Base-by-base conservation (phyloP, 2,329 filamentous ascomycete species). In the Erysiphe pulchra region DNA sequence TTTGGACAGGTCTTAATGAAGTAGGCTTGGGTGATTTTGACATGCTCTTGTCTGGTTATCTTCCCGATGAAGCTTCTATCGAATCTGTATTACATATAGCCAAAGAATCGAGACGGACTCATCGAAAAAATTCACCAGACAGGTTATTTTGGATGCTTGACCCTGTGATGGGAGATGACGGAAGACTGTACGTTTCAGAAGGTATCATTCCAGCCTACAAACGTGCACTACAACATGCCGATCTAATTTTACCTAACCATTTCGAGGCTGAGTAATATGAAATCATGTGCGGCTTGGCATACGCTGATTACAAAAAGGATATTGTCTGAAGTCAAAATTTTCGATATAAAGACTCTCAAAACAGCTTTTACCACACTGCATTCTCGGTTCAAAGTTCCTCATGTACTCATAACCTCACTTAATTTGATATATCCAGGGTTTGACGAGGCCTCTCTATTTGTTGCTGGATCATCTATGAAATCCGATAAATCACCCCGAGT, bases 161-260 rank as follows among this genome's bases (percentile, higher is more conserved):
- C 60, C 90, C 92, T 0, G 90, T 98, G 42, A 98, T 98, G 90
- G 90, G 90, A 30, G 90, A 98, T 59, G 85, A 94, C 56, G 90
- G 85, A 44, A 75, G 72, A 52, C 68, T 98, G 12, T 98, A 98
- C 57, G 87, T 98, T 8, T 81, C 79, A 6, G 77, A 87, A 54
- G 84, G 92, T 51, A 84, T 92, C 3, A 81, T 95, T 14, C 86
- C 86, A 0, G 85, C 81, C 13, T 98, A 95, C 61, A 87, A 84
- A 62, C 67, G 67, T 20, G 67, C 93, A 47, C 66, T 95, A 18
- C 69, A 69, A 33, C 70, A 87, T 54, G 87, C 90, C 2, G 90
- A 98, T 61, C 61, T 98, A 53, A 92, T 98, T 47, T 64, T 95
- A 14, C 90, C 90, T 4, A 98, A 98, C 59, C 87, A 95, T 55